Conservation (phyloP, 208 protist genomes). For the Jaenimonas drosophilae region DNA sequence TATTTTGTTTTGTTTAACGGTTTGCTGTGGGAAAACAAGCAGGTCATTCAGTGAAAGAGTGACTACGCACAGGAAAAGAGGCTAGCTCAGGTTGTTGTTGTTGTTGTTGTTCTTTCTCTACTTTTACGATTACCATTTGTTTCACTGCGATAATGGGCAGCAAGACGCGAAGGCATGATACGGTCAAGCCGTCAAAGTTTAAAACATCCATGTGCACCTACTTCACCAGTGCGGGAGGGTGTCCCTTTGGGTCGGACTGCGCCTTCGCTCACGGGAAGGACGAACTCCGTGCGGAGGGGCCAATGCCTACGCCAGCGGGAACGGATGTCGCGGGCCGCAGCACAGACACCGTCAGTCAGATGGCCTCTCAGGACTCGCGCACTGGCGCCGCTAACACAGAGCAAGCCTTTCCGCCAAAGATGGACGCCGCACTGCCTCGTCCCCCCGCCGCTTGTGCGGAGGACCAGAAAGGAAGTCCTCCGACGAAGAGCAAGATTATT, state of each 20-base stretch:
- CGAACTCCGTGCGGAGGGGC: constrained; percentile 43
- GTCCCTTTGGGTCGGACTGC: constrained; percentile 66
- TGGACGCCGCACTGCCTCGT: background rate
- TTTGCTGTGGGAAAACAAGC: too few relatives aligned
- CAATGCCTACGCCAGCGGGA: background rate
- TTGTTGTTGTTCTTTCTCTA: too few relatives aligned
- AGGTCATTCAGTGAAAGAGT: too few relatives aligned
- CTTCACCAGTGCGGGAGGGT: constrained; percentile 39
- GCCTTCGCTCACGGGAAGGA: constrained; percentile 69
- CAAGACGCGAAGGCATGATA: constrained; percentile 56
- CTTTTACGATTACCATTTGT: too few relatives aligned
- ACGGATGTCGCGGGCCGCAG: background rate
- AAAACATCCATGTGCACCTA: constrained; percentile 81
- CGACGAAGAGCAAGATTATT: too few relatives aligned
- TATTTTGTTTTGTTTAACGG: too few relatives aligned
- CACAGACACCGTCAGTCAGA: too few relatives aligned
- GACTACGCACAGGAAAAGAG: too few relatives aligned
- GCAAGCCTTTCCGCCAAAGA: background rate
- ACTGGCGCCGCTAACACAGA: background rate
- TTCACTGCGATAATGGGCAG: constrained; percentile 41
- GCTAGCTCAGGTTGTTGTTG: too few relatives aligned
- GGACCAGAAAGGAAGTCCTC: background rate
- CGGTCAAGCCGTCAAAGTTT: constrained; percentile 78
- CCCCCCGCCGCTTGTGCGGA: background rate
- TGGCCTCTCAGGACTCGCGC: too few relatives aligned